Conservation (phyloP, 2,329 filamentous ascomycete species). For the Eurotiales sp. region DNA sequence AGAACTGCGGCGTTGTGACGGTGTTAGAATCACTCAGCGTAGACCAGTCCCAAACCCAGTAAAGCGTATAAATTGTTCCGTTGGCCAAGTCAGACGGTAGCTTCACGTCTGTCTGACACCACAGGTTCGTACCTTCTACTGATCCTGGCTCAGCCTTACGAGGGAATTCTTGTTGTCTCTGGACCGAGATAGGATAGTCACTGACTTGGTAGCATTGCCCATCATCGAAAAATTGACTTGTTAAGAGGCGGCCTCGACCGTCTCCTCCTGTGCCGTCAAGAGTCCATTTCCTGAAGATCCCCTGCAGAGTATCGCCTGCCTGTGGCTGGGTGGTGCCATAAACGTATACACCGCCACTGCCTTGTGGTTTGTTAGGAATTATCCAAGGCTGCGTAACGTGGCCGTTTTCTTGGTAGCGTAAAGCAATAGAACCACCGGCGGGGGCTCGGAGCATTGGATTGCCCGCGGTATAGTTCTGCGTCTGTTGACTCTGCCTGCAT, state of each 20-base stretch:
- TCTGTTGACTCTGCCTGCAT: constrained; percentile 62
- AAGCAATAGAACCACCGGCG: constrained; percentile 61
- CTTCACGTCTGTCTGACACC: constrained; percentile 77
- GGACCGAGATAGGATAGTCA: constrained; percentile 51
- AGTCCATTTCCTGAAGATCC: constrained; percentile 75
- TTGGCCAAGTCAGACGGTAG: constrained; percentile 64
- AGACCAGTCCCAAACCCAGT: constrained; percentile 98
- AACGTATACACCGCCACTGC: constrained; percentile 69
- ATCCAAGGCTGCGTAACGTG: constrained; percentile 62
- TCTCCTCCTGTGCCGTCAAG: constrained; percentile 76
- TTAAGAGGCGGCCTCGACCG: constrained; percentile 69
- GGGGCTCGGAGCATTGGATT: constrained; percentile 61
- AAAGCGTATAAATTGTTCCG: constrained; percentile 70
- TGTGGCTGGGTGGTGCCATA: constrained; percentile 66
- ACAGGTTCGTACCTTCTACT: constrained; percentile 58
- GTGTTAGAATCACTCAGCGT: constrained; percentile 38
- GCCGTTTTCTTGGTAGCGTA: constrained; percentile 71
- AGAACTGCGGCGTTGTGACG: constrained; percentile 40
- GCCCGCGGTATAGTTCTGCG: constrained; percentile 53
- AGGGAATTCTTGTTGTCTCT: constrained; percentile 57
- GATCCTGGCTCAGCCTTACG: constrained; percentile 43
- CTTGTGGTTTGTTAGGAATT: constrained; percentile 57
- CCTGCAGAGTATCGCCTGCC: constrained; percentile 55
- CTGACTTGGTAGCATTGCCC: constrained; percentile 84
- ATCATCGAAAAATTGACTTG: constrained; percentile 81